A percentile compares a stretch with the other conserved stretches of the same genome.
These are phyloP conservation scores for Zygosaccharomyces pseudobailii DNA, from an alignment of 1,139 yeast species.

Conservation along the genomic window DNA sequence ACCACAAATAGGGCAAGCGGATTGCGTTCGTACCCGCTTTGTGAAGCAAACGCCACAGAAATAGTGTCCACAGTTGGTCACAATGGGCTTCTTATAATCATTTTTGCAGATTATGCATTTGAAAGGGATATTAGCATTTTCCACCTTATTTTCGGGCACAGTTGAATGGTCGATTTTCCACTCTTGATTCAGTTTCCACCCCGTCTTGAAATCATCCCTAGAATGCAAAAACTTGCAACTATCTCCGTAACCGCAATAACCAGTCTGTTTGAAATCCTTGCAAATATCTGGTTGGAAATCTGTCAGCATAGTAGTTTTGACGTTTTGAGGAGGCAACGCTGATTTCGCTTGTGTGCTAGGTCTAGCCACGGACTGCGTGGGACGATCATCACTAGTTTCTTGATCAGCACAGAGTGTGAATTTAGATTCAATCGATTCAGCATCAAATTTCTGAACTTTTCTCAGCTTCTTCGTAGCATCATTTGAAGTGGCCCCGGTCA, in stretches of 20 bases:
- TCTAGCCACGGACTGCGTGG: background rate
- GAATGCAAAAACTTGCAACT: constrained; percentile 94
- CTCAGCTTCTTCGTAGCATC: background rate
- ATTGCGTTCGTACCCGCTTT: constrained; percentile 42
- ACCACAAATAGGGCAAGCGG: constrained; percentile 55
- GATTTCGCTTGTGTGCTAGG: constrained; percentile 4
- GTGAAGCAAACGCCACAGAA: constrained; percentile 66
- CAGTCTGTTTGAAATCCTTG: constrained; percentile 86
- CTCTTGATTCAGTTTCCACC: constrained; percentile 63
- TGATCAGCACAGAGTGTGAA: constrained; percentile 26
- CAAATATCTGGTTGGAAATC: constrained; percentile 96
- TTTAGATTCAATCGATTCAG: constrained; percentile 3
- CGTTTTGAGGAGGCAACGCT: constrained; percentile 43
- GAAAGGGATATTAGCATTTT: constrained; percentile 44
- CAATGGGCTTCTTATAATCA: constrained; percentile 55
- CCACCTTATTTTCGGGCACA: too few relatives aligned
- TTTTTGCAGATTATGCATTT: constrained; percentile 60
- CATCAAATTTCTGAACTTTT: background rate
- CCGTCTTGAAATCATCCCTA: constrained; percentile 77
- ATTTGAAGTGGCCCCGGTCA: background rate
- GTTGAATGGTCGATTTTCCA: constrained; percentile 49
- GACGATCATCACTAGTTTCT: constrained; percentile 5
- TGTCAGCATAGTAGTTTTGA: constrained; percentile 67
- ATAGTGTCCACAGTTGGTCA: constrained; percentile 60
- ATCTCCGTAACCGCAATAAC: constrained; percentile 97